Base-by-base conservation (phyloP, 192 early-diverging fungal species). In the Podila epicladia region DNA sequence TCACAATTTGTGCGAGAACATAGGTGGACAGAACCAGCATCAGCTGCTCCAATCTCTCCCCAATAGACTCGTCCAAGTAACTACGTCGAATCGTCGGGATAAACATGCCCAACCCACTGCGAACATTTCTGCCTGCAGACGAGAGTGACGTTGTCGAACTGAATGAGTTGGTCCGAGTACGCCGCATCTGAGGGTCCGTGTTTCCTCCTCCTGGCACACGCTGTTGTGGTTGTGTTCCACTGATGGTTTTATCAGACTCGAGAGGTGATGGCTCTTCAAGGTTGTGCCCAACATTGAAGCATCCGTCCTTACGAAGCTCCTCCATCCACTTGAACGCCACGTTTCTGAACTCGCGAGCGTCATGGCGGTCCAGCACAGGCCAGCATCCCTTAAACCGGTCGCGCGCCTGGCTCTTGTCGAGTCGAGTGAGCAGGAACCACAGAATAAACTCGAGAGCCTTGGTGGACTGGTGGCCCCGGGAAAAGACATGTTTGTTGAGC, bases 241-340 rank as follows among this genome's bases (percentile, higher is more conserved):
- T 33, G 8, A 38, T 31, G 5, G 31, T 22, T 8, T 8, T 35
- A 4, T 58, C 37, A 5, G 64, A 22, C 7, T 37, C 53, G 15
- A 13, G 41, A 0, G 59, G 2, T 33, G 59, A 61, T 2, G 26
- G 17, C 5, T 3, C 9, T 17, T 17, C 26, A 5, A 61, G 6
- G 35, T 64, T 63, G 41, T 68, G 71, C 0, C 77, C 77, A 20
- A 80, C 9, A 13, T 62, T 65, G 35, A 84, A 74, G 50, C 68
- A 72, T 3, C 83, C 76, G 19, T 83, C 84, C 26, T 85, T 87
- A n/a, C 86, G 83, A 6, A 89, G 58, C 38, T 89, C 84, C 51
- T 92, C 91, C 8, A 92, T 73, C 88, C 88, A 88, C 53, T 86
- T 87, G 64, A 88, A 90, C 33, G 80, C 83, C 33, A 84, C 74